Percentiles rank a stretch among this genome's conserved stretches.
phyloP scores from a whole-genome alignment of 148 eudicot genomes.

The Agrostemma githago region DNA sequence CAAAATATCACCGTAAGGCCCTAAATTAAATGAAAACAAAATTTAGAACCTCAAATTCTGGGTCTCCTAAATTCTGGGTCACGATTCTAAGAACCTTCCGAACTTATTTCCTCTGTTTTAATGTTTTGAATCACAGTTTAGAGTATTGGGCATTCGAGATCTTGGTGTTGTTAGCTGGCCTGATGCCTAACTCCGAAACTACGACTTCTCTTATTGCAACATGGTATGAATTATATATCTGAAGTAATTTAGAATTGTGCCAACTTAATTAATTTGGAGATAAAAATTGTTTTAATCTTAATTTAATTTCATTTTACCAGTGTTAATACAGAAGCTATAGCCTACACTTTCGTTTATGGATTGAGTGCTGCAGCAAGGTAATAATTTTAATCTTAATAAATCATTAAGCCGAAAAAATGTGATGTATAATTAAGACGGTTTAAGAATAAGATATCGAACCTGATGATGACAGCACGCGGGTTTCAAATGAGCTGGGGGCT shows the following conservation, averaged over 20 bases:
- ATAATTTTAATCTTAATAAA: background rate
- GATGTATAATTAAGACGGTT: background rate
- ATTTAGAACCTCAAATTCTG: too few species aligned
- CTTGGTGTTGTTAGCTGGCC: slow-evolving; percentile 69
- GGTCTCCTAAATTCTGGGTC: too few species aligned
- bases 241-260: too few species aligned
- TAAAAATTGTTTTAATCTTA: background rate
- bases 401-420: background rate
- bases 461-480: slow-evolving; percentile 54
- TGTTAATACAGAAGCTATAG: slow-evolving; percentile 68
- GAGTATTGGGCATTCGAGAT: slow-evolving; percentile 89
- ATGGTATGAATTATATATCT: slow-evolving; percentile 41
- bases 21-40: too few species aligned
- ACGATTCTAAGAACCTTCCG: too few species aligned
- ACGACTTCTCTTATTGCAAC: slow-evolving; percentile 72
- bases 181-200: slow-evolving; percentile 63
- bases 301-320: slow-evolving; percentile 24
- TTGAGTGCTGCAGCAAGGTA: slow-evolving; percentile 88
- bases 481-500: slow-evolving; percentile 83
- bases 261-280: slow-evolving; percentile 2
- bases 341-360: slow-evolving; percentile 67
- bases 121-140: slow-evolving; percentile 36
- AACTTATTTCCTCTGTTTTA: background rate
- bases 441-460: background rate
- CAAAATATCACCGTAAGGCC: too few species aligned